Evolutionary conservation across 192 early-diverging fungal genomes (phyloP), one percentile per base, ranked within the genome.

Genomic region (Umbelopsis sp.): DNA sequence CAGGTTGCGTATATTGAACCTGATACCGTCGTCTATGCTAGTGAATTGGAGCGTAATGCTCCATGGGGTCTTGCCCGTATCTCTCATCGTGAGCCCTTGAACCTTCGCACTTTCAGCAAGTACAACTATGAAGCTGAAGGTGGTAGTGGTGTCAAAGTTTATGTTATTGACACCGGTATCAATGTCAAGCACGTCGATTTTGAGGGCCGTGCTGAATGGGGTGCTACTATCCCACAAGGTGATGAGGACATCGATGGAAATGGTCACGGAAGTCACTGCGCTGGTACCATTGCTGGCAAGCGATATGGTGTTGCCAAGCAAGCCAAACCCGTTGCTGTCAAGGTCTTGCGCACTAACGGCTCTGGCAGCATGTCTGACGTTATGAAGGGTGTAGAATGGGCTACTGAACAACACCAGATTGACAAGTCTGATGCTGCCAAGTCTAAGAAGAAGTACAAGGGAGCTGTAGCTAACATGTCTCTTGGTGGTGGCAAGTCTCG

Each of bases 151-250:
- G 89, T 98, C 70, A 92, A 90, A n/a, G 94, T 91, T 30, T 98
- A 94, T 82, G 93, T 98, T 25, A 91, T 98, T 50, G 97, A 98
- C 85, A 98, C 97, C 4, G 97, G 97, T 65, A 87, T 97, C 67
- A 86, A 88, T 71, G 76, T 90, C 64, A 77, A 86, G 2, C 96
- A 98, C 71, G 85, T 87, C 13, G 96, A 99, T 69, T 97, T 99
- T 77, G 89, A 92, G 55, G 94, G 93, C 64, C 91, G 97, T 71
- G 97, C 97, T 47, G 70, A 71, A 50, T 94, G 93, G 88, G 94
- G 93, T 45, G 82, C 76, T 45, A 92, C 93, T 5, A 86, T 96
- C 69, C 90, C 93, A 23, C 70, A 82, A 9, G 85, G 87, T 72
- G 89, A 90, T 61, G 67, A 78, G 13, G 82, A 82, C 41, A 78